Evolutionary conservation across 2,329 filamentous ascomycete species (phyloP), one percentile per base, ranked within the genome.

Genomic region (Orbilia javanica): DNA sequence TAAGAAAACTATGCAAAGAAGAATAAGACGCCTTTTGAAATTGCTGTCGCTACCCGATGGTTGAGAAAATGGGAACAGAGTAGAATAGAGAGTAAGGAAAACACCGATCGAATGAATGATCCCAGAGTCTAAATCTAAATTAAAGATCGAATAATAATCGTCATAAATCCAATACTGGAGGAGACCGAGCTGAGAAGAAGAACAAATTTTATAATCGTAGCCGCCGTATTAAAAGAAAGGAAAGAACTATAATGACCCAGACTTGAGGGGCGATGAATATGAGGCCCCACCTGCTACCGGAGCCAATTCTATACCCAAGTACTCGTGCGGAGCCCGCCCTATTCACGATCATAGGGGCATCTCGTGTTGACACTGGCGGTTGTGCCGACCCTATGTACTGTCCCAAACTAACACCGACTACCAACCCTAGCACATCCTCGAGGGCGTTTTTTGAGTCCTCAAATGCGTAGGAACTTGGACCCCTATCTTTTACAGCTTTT

Each of bases 231-330:
- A 78, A 42, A 25, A 78, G 62, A 34, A 57, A 15, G 8, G 20
- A 66, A 22, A 78, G 63, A 46, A 78, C 34, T 11, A 78, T 22
- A 8, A 70, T 63, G n/a, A 68, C 25, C 74, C 74, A 78, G 39
- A 68, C 67, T 15, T 78, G 62, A 8, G 74, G 74, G 1, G 67
- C 74, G 13, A 78, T 78, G 27, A 78, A 78, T 10, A 78, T 52
- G 10, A 78, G 52, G 1, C 60, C 74, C 74, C 74, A 78, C n/a
- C 29, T 53, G 22, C 67, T 72, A 1, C 67, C 74, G 22, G 74
- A 72, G 2, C 74, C 74, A 20, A 78, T 78, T 42, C 74, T 25
- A 64, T 72, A 78, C 15, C 74, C 74, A 4, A 71, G 27, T n/a
- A 64, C 65, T 46, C 67, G 67, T 2, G 74, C 74, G 2, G 46